Conservation (phyloP, 1,139 yeast genomes). For the Candida frijolesensis region DNA sequence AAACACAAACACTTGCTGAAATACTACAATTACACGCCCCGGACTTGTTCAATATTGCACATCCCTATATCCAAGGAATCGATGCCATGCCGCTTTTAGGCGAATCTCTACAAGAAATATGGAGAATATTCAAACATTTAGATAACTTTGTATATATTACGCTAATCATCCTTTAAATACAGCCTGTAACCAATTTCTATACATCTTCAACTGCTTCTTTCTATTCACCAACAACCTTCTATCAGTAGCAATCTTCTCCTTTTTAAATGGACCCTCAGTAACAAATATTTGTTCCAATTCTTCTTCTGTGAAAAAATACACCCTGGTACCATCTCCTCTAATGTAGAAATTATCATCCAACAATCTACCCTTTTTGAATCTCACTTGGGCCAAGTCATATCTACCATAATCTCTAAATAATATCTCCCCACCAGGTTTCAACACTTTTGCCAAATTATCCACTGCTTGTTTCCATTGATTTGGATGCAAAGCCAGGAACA, state of each 20-base stretch:
- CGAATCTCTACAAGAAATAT: constrained; percentile 53
- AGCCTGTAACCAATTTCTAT: constrained; percentile 95
- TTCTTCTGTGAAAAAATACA: constrained; percentile 93
- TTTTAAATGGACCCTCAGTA: constrained; percentile 56
- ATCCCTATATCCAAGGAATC: constrained; percentile 68
- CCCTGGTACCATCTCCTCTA: constrained; percentile 97
- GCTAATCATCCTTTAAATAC: constrained; percentile 51
- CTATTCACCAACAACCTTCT: constrained; percentile 88
- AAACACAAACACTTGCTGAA: constrained; percentile 39
- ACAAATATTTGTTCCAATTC: constrained; percentile 80
- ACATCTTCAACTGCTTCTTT: constrained; percentile 91
- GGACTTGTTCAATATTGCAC: constrained; percentile 47
- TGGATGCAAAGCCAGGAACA: constrained; percentile 90
- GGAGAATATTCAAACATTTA: constrained; percentile 55
- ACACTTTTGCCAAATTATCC: constrained; percentile 61
- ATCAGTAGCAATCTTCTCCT: constrained; percentile 83
- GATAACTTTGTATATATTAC: constrained; percentile 80
- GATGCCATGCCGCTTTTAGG: constrained; percentile 41
- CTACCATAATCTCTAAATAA: constrained; percentile 94
- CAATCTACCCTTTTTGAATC: constrained; percentile 87
- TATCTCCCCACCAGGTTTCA: constrained; percentile 92
- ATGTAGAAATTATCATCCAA: constrained; percentile 92
- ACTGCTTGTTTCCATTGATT: constrained; percentile 87
- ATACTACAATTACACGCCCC: constrained; percentile 46
- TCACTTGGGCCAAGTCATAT: constrained; percentile 91